Evolutionary conservation across 1,284 basidiomycete species (phyloP).

Genomic region (Ustilago trichophora): DNA sequence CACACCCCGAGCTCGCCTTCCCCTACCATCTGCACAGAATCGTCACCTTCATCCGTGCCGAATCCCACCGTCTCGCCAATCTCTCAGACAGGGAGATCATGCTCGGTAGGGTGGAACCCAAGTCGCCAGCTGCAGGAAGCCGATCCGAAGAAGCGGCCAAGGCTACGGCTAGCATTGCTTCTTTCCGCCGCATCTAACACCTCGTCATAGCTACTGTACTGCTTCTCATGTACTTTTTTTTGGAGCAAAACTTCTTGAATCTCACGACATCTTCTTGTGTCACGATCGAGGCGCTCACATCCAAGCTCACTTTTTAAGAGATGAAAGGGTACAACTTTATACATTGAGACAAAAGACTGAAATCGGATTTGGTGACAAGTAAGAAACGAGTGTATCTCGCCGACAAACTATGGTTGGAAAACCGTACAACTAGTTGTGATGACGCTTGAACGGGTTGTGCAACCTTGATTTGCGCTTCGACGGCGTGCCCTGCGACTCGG

Average conservation of each 20-base stretch:
- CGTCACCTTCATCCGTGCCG: slow-evolving; percentile 80
- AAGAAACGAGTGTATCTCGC: no score
- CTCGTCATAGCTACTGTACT: no score
- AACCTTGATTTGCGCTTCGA: slow-evolving; percentile 46
- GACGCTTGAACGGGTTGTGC: slow-evolving; percentile 58
- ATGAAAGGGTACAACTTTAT: no score
- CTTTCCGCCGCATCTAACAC: slow-evolving; percentile 33
- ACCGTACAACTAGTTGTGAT: slow-evolving; percentile 20
- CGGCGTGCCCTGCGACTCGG: slow-evolving; percentile 40
- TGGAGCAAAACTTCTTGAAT: no score
- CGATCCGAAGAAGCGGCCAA: slow-evolving; percentile 19
- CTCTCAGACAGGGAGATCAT: slow-evolving; percentile 78
- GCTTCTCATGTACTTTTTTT: no score
- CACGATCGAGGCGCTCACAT: no score
- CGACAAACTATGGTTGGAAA: no score
- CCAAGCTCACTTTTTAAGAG: no score
- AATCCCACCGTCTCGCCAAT: slow-evolving; percentile 77
- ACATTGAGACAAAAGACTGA: no score
- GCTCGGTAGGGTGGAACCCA: slow-evolving; percentile 26
- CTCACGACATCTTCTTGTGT: no score
- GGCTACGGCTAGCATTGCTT: slow-evolving; percentile 38
- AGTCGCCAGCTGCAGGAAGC: slow-evolving; percentile 1
- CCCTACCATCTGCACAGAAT: slow-evolving; percentile 76
- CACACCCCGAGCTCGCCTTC: slow-evolving; percentile 67
- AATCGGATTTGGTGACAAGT: no score